phyloP scores from a whole-genome alignment of 345 rosid genomes.

The Eucalyptus caleyi region DNA sequence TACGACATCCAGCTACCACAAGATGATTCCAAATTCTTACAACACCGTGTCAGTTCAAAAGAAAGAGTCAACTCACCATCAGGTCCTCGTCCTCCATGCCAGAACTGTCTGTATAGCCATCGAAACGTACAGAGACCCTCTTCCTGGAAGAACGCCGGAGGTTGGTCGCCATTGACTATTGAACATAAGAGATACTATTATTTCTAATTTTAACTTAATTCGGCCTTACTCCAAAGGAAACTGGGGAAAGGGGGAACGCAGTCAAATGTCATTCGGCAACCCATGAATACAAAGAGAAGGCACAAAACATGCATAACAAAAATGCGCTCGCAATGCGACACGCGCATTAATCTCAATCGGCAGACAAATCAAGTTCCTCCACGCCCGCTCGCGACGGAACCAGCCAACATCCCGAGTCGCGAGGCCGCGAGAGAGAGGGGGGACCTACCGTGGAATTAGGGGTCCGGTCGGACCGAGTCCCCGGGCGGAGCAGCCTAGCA shows the following conservation, averaged over 20 bases:
- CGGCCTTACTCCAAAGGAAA: not conserved
- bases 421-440: not conserved
- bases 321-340: not conserved
- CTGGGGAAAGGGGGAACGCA: not conserved
- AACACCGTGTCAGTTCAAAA: not conserved
- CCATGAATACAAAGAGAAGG: not conserved
- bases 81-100: conserved; percentile 93
- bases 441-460: conserved; percentile 49
- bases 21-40: not conserved
- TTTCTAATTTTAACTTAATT: not conserved
- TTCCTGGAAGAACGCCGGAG: conserved; percentile 95
- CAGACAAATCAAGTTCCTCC: not conserved
- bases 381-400: not conserved
- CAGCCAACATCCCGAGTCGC: not conserved
- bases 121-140: conserved; percentile 74
- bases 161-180: conserved; percentile 62
- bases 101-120: conserved; percentile 77
- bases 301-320: not conserved
- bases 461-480: conserved; percentile 41
- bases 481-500: conserved; percentile 70
- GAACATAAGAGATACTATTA: not conserved
- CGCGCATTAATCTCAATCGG: not conserved
- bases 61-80: conserved; percentile 49
- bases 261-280: not conserved
- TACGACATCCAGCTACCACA: not conserved